Evolutionary conservation across 2,329 filamentous ascomycete genomes (phyloP), one percentile per base, ranked within the genome.

Genomic region (Colletotrichum endophyticum): DNA sequence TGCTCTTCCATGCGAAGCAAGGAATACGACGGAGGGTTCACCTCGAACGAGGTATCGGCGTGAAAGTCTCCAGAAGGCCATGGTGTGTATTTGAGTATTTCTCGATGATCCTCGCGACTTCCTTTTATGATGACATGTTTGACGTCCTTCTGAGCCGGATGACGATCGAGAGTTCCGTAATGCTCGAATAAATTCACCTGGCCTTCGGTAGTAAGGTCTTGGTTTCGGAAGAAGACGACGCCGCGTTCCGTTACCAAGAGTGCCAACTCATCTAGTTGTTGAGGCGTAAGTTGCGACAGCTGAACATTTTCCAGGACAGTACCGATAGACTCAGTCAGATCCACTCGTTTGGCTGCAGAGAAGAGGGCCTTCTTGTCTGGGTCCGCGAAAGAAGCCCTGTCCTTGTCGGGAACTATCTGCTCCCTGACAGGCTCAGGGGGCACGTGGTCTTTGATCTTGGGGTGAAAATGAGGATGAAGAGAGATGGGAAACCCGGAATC

Each of bases 1-100:
- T 88, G 87, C 69, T 88, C 86, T 78, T 89, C 86, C 86, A 89
- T 89, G 22, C 88, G 83, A 13, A 90, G 81, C n/a, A 90, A 78
- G 2, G 88, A 89, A 76, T 89, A 90, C 2, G 85, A 87, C 0
- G 88, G 88, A 3, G 88, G 88, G 75, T 90, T 89, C 75, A 89
- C 84, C 79, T 90, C 88, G 76, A 89, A 89, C 0, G 85, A 88
- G 2, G 87, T 89, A 79, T 90, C 88, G 32, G 88, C 86, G 73
- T 89, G 88, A 75, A 86, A 89, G 63, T 89, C 88, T 6, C 82
- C 85, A 11, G 81, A 84, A 2, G 85, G 85, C 86, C 87, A 89
- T 1, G 87, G 87, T 2, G 88, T 89, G 79, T 89, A 89, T 30
- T 84, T 86, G 2, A 82, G 77, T 3, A 87, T 80, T 73, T 87